Base-by-base conservation (phyloP, 2,329 filamentous ascomycete species). In the Aspergillus texensis region DNA sequence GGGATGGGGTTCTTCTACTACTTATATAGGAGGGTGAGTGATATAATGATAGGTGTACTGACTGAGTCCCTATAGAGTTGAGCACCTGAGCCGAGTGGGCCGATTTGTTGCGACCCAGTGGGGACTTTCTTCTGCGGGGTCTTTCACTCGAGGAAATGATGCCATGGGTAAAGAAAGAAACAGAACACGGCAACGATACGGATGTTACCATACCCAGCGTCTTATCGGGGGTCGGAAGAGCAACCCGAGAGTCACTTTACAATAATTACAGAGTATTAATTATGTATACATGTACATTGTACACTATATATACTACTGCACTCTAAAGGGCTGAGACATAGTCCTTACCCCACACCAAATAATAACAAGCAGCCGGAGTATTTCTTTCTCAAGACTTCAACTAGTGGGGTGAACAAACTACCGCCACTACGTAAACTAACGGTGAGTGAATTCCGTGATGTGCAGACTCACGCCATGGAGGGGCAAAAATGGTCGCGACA, bases 381-480 rank as follows among this genome's bases (percentile, higher is more conserved):
- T 39, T 39, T 39, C 36, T 39, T 39, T 6, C 36, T 16, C 16
- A 19, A 19, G 36, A 39, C 5, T 19, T 19, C 6, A 19, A 19
- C 36, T 39, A 39, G 36, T 39, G 36, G 39, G 39, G 16, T n/a
- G 39, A 9, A 41, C 39, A 41, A n/a, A 16, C 34, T 16, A 36
- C 34, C 34, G 14, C 19, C 16, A 19, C 36, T 19, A 24, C 43
- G 11, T 46, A 4, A 46, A 46, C n/a, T 16, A 46, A 50, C 46
- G 26, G 46, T 30, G 26, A 50, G 16, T 50, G 26, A 50, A 50
- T 30, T 50, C 46, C 46, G 46, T 50, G 46, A 30, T 30, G 26
- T 50, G 24, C 46, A 50, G 16, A 50, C 55, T 62, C 60, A 62
- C 55, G 60, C 60, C 60, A 62, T 62, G 28, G 6, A 26, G 28